A percentile compares a stretch with the other conserved stretches of the same genome.
Evolutionary conservation across 495 filamentous ascomycete species (phyloP).

Genomic region (Glonium stellatum): DNA sequence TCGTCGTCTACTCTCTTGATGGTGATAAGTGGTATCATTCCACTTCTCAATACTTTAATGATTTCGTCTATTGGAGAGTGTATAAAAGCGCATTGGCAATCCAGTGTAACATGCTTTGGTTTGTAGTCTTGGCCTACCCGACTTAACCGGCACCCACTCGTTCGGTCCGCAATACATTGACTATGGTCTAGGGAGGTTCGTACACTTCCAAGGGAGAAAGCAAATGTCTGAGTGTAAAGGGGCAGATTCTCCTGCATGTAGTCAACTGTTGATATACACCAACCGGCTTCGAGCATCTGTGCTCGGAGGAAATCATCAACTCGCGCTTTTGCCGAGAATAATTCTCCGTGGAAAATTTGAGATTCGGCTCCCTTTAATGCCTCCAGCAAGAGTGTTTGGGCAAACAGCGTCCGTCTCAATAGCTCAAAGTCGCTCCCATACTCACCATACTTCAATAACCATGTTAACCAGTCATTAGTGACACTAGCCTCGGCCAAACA

Average conservation of each 20-base stretch:
- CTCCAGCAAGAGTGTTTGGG: not conserved
- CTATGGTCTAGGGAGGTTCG: not conserved
- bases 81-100: not conserved
- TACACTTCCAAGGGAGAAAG: not conserved
- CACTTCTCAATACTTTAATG: not conserved
- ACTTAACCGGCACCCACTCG: not conserved
- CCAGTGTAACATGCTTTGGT: not conserved
- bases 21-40: conserved; percentile 2
- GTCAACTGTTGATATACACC: not conserved
- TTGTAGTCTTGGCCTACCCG: not conserved
- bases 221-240: not conserved
- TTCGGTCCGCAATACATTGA: not conserved
- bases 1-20: not conserved
- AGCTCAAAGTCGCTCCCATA: too few species aligned
- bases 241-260: not conserved
- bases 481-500: too few species aligned
- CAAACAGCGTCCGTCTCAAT: not conserved
- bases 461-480: too few species aligned
- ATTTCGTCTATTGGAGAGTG: conserved; percentile 5
- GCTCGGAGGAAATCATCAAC: not conserved
- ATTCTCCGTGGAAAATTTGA: too few species aligned
- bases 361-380: too few species aligned
- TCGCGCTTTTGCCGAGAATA: too few species aligned
- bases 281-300: not conserved
- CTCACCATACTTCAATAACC: too few species aligned